These are phyloP conservation scores for Clonostachys sp. DNA, from an alignment of 2,329 filamentous ascomycete genomes.

Conservation along the genomic window DNA sequence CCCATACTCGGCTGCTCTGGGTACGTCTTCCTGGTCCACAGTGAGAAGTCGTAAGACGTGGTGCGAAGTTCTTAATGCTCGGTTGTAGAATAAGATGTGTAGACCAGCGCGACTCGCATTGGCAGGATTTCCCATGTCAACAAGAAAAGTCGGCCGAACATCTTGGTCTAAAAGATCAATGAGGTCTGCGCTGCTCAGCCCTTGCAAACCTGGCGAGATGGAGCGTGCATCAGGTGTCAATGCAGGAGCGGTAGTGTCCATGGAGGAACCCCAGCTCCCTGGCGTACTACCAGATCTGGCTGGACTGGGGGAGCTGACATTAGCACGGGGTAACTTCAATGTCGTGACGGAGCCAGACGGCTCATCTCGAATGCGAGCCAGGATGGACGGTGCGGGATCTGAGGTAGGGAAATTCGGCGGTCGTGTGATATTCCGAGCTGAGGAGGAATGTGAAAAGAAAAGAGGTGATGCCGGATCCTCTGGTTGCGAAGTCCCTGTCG, in stretches of 20 bases:
- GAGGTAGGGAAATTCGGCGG: conserved; percentile 29
- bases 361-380: conserved; percentile 39
- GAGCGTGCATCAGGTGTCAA: conserved; percentile 46
- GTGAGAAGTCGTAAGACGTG: conserved; percentile 52
- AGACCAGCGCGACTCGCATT: conserved; percentile 51
- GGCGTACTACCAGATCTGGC: conserved; percentile 44
- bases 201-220: conserved; percentile 42
- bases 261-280: conserved; percentile 47
- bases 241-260: conserved; percentile 45
- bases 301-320: conserved; percentile 41
- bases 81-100: conserved; percentile 64
- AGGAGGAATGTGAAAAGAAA: conserved; percentile 43
- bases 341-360: conserved; percentile 41
- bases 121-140: conserved; percentile 59
- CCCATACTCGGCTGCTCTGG: conserved; percentile 42
- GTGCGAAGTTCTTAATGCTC: conserved; percentile 55
- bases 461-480: conserved; percentile 42
- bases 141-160: conserved; percentile 69
- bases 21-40: conserved; percentile 37
- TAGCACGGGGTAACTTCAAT: conserved; percentile 50
- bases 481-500: conserved; percentile 5
- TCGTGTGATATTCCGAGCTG: conserved; percentile 26
- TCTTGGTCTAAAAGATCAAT: conserved; percentile 74
- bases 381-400: conserved; percentile 40
- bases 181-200: conserved; percentile 61